Conservation (phyloP, 1,284 basidiomycete species). For the Cutaneotrichosporon spelunceum region DNA sequence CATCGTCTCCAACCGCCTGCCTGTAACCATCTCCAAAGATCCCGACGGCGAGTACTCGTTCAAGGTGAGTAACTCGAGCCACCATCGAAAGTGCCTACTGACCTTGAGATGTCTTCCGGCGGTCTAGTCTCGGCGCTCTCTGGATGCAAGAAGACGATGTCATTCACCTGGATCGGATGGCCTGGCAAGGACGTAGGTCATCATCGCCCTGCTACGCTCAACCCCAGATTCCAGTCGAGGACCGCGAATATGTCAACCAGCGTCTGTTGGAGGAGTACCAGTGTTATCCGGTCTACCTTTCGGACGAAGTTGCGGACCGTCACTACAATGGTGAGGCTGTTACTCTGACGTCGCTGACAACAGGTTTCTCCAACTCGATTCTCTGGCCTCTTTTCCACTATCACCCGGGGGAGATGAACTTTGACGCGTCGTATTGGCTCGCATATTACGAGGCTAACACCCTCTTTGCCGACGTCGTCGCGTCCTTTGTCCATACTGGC, state of each 20-base stretch:
- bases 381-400: conserved; percentile 99
- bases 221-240: conserved; percentile 75
- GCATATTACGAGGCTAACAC: conserved; percentile 97
- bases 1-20: conserved; percentile 92
- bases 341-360: background rate
- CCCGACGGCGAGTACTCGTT: conserved; percentile 84
- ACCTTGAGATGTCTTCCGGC: conserved; percentile 76
- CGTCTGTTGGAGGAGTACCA: conserved; percentile 90
- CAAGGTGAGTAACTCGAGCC: conserved; percentile 55
- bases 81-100: background rate
- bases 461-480: conserved; percentile 85
- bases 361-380: conserved; percentile 91
- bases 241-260: conserved; percentile 78
- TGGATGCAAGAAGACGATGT: conserved; percentile 93
- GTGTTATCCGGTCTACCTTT: conserved; percentile 95
- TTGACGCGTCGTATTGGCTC: conserved; percentile 96
- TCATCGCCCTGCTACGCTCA: background rate
- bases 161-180: conserved; percentile 95
- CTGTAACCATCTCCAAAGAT: conserved; percentile 87
- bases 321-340: conserved; percentile 78
- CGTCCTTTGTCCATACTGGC: conserved; percentile 70
- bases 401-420: conserved; percentile 98
- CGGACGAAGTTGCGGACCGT: conserved; percentile 92
- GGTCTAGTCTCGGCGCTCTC: conserved; percentile 90
- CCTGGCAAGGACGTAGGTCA: conserved; percentile 50